Base-by-base conservation (phyloP, 179 eudicot genomes). In the Nepenthes alata region DNA sequence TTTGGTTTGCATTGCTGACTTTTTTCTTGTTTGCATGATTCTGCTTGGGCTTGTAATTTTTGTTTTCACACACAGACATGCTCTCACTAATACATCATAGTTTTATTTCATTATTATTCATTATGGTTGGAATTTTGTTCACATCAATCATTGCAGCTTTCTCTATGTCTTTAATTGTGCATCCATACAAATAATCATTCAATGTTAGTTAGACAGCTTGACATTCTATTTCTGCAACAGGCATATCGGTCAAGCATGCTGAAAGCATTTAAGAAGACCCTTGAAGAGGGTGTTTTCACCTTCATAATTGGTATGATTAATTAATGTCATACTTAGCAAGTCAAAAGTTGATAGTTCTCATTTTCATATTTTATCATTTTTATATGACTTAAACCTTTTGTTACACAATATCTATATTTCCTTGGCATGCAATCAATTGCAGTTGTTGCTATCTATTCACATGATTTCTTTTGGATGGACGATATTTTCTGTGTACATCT, bases 181-280 rank as follows among this genome's bases (percentile, higher is more conserved):
- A 25, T 25, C 25, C 25, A 25, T 25, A 25, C 25, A 25, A 25
- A 41, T 41, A 25, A 14, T 52, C 5, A 14, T 52, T 11, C 14
- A 15, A 13, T 48, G 62, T 58, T 64, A 56, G 59, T 37, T n/a
- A 67, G 48, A 35, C 36, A 59, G n/a, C 5, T 70, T 70, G 69
- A 58, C 63, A 47, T 67, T 71, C 2, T 65, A 37, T 61, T 55
- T 73, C 25, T 72, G 54, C 41, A 59, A 73, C 89, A 93, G 99
- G 94, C 95, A 69, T 93, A 93, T 68, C 82, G 97, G 63, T 71
- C 91, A 72, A 93, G 99, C 89, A 87, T 93, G 99, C 83, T 90
- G 80, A 93, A 93, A 79, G 86, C 99, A 60, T 93, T 90, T 63
- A 93, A 85, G 77, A 93, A 90, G 87, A 93, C 97, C 71, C 89